These are phyloP conservation scores for Sphaerobolus stellatus DNA, from an alignment of 1,284 basidiomycete genomes.

Conservation along the genomic window DNA sequence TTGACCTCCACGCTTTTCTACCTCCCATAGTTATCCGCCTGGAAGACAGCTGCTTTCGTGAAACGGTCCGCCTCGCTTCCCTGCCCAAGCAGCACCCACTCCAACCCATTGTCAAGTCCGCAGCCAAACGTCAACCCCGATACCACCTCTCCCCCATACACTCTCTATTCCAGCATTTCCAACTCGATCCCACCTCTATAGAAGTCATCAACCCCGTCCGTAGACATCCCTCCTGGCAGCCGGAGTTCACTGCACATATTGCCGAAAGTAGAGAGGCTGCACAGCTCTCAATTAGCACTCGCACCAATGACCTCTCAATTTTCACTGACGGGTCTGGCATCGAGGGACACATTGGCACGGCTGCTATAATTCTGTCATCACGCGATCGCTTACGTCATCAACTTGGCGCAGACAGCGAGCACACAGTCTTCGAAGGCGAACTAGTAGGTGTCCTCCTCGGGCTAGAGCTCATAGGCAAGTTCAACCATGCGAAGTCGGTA, in stretches of 20 bases:
- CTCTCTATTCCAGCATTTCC: background rate
- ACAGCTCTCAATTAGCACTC: background rate
- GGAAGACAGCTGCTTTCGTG: slow-evolving; percentile 22
- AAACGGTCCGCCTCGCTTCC: background rate
- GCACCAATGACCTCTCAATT: background rate
- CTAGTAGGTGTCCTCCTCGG: background rate
- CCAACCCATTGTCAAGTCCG: background rate
- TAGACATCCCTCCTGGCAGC: background rate
- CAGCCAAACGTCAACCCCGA: background rate
- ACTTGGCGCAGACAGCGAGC: background rate
- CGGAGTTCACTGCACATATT: background rate
- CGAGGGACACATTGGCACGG: background rate
- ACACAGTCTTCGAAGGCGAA: background rate
- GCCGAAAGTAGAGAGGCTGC: background rate
- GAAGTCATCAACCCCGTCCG: background rate
- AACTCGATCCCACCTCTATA: background rate
- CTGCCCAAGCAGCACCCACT: background rate
- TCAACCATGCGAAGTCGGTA: background rate
- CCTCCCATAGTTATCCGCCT: slow-evolving; percentile 31
- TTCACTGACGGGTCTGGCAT: background rate
- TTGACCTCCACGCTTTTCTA: slow-evolving; percentile 9
- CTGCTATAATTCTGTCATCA: too few relatives aligned
- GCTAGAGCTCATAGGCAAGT: background rate
- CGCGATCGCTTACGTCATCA: too few relatives aligned
- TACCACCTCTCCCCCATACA: background rate